Base-by-base conservation (phyloP, 768 basidiomycete genomes). In the Antrodiella citrinella region DNA sequence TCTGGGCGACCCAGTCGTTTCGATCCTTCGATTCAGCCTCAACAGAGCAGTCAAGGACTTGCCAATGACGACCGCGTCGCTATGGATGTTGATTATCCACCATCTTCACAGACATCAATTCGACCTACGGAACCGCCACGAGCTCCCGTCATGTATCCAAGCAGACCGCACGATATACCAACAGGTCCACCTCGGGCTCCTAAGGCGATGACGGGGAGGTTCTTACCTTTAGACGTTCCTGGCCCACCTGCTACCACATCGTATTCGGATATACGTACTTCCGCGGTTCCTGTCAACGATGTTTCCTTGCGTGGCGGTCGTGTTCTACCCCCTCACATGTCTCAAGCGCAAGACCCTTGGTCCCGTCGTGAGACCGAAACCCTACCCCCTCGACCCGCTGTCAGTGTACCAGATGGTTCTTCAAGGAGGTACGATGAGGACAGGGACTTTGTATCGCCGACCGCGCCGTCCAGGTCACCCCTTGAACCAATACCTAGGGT, bases 51-150 rank as follows among this genome's bases (percentile, higher is more conserved):
- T n/a, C 24, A 46, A n/a, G n/a, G n/a, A n/a, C n/a, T n/a, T 7
- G 51, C 21, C 44, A 12, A 22, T 10, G 53, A 57, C 26, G 41
- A 43, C 18, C 19, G 10, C 10, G 15, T 9, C 18, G 49, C 57
- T 20, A 60, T 59, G 58, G 57, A 59, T 21, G 45, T 57, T 21
- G 52, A 56, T 5, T 45, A 45, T 19, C 47, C 53, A 45, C 35
- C 61, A 48, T 30, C 57, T 48, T 54, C 56, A 5, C 49, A 55
- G 41, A 55, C 38, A 11, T 48, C 44, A 61, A 54, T 18, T 22
- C 25, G 44, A 13, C 48, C 48, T 41, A 44, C 20, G 40, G 39
- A 9, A n/a, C n/a, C n/a, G n/a, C n/a, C n/a, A n/a, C n/a, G n/a
- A n/a, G n/a, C n/a, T n/a, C n/a, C n/a, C n/a, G n/a, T n/a, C n/a